Evolutionary conservation across 169 alveolate species (phyloP).

Genomic region (Plasmodium gonderi): DNA sequence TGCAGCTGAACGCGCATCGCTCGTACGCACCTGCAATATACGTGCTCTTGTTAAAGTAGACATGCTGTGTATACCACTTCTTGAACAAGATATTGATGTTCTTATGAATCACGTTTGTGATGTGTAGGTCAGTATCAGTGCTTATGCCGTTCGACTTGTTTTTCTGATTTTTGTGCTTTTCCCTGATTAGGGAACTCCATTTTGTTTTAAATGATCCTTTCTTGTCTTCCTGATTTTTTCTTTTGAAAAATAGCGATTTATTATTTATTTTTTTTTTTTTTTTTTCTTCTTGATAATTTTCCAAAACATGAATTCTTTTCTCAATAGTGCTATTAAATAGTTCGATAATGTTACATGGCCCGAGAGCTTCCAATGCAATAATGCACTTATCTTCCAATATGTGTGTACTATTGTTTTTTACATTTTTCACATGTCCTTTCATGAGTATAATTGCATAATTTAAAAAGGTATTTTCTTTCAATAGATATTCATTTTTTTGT

Average conservation of each 20-base stretch:
- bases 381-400: conserved; percentile 7
- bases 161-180: background rate
- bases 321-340: conserved; percentile 58
- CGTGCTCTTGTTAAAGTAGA: conserved; percentile 42
- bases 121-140: background rate
- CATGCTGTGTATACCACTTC: conserved; percentile 73
- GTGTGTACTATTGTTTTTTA: background rate
- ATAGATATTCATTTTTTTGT: conserved; percentile 24
- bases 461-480: conserved; percentile 56
- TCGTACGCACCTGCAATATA: conserved; percentile 32
- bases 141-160: background rate
- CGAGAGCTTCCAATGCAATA: conserved; percentile 68
- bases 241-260: conserved; percentile 12
- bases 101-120: conserved; percentile 11
- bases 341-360: conserved; percentile 65
- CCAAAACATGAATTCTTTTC: conserved; percentile 42
- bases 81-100: conserved; percentile 47
- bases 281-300: conserved; percentile 49
- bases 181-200: background rate
- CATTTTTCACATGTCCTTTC: conserved; percentile 47
- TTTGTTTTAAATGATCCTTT: background rate
- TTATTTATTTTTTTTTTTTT: conserved; percentile 67
- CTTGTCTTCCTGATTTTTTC: background rate
- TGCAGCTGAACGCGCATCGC: too few relatives aligned
- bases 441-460: conserved; percentile 59